phyloP scores from a whole-genome alignment of 1,139 yeast species.

The Candida sojae region DNA sequence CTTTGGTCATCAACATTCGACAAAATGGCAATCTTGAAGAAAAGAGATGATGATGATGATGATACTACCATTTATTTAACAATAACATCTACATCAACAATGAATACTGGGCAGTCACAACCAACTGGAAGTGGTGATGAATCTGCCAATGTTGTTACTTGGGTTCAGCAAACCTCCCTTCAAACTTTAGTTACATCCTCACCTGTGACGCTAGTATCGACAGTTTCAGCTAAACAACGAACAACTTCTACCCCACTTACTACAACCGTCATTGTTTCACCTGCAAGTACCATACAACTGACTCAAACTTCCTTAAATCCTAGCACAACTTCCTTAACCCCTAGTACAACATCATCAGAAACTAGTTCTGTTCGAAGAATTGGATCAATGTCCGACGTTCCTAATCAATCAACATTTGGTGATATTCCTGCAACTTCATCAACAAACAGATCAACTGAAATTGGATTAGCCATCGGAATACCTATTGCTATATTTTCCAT shows the following conservation, averaged over 20 bases:
- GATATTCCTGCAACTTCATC: conserved; percentile 3
- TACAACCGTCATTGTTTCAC: neutral
- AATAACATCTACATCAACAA: conserved; percentile 8
- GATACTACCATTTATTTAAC: conserved; percentile 19
- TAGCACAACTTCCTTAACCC: neutral
- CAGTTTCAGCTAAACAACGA: neutral
- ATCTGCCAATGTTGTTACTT: neutral
- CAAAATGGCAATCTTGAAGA: neutral
- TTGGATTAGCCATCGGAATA: conserved; percentile 47
- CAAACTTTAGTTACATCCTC: neutral
- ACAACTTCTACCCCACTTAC: neutral
- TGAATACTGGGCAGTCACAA: neutral
- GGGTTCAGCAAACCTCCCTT: conserved; percentile 1
- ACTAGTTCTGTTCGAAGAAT: conserved; percentile 5
- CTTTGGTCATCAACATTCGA: neutral
- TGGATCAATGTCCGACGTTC: conserved; percentile 5
- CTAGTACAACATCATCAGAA: conserved; percentile 4
- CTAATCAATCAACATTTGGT: conserved; percentile 7
- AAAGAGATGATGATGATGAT: conserved; percentile 7
- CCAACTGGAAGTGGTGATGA: neutral
- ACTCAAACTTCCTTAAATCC: neutral
- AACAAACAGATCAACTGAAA: conserved; percentile 18
- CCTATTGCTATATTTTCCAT: conserved; percentile 38
- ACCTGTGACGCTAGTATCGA: neutral
- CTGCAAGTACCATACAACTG: neutral